Evolutionary conservation across 345 rosid genomes (phyloP).

Genomic region (Odontarrhena argentea): DNA sequence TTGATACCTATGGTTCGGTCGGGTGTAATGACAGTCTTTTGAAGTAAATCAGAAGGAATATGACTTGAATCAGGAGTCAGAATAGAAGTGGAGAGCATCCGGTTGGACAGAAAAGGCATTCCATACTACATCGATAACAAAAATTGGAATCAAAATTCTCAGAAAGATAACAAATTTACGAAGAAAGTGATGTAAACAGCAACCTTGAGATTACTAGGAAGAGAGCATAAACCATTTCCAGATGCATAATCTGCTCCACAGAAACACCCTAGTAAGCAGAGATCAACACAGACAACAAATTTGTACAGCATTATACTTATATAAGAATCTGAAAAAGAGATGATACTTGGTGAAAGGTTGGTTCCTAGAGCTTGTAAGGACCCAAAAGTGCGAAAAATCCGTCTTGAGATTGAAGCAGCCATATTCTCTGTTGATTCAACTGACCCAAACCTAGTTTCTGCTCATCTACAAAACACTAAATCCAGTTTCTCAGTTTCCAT

Average conservation of each 20-base stretch:
- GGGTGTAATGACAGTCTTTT: slow-evolving; percentile 49
- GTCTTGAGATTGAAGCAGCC: slow-evolving; percentile 52
- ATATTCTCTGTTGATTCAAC: slow-evolving; percentile 30
- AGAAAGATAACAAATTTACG: not conserved
- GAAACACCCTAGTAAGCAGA: slow-evolving; percentile 9
- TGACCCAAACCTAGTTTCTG: slow-evolving; percentile 19
- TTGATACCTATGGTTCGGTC: slow-evolving; percentile 63
- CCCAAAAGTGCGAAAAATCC: slow-evolving; percentile 44
- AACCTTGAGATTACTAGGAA: slow-evolving; percentile 31
- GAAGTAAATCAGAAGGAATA: slow-evolving; percentile 69
- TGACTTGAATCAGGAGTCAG: slow-evolving; percentile 62
- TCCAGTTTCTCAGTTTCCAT: not conserved
- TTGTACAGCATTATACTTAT: slow-evolving; percentile 16
- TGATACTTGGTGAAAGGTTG: slow-evolving; percentile 2
- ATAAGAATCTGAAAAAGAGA: slow-evolving; percentile 24
- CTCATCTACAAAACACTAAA: slow-evolving; percentile 34
- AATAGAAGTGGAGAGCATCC: slow-evolving; percentile 56
- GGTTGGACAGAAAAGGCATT: slow-evolving; percentile 40
- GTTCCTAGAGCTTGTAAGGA: slow-evolving; percentile 39
- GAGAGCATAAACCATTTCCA: slow-evolving; percentile 34
- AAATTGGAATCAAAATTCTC: not conserved
- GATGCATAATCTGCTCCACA: not conserved
- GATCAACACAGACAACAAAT: slow-evolving; percentile 8
- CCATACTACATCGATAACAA: slow-evolving; percentile 46
- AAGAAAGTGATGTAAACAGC: slow-evolving; percentile 8